Percentiles rank a stretch among this genome's conserved stretches.
phyloP scores from a whole-genome alignment of 2,329 filamentous ascomycete species.

The Amauroascus niger region DNA sequence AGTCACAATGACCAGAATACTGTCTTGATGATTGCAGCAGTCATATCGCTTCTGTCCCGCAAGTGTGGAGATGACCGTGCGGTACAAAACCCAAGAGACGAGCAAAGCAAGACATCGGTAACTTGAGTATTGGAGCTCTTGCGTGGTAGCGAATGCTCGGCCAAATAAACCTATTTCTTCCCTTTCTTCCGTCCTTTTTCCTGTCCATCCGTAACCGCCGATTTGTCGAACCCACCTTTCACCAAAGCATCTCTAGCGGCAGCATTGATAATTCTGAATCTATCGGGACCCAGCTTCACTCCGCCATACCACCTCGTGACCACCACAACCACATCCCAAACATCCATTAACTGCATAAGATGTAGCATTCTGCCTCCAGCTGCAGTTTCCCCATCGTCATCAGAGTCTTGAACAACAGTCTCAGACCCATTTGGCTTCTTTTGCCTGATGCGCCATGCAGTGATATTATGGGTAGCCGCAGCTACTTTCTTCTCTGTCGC shows the following conservation, averaged over 20 bases:
- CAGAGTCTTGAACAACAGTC: constrained; percentile 70
- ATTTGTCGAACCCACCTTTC: constrained; percentile 58
- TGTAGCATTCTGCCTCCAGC: constrained; percentile 78
- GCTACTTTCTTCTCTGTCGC: constrained; percentile 74
- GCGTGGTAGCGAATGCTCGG: not conserved
- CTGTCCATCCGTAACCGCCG: constrained; percentile 42
- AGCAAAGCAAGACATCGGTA: too few species aligned
- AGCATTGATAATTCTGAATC: constrained; percentile 83
- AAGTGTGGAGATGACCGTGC: too few species aligned
- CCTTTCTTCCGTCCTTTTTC: constrained; percentile 43
- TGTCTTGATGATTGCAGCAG: too few species aligned
- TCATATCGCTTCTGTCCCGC: too few species aligned
- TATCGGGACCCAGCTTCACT: constrained; percentile 73
- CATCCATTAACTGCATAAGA: constrained; percentile 87
- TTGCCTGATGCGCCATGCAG: constrained; percentile 71
- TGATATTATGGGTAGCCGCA: constrained; percentile 90
- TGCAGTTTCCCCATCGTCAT: constrained; percentile 92
- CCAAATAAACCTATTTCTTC: constrained; percentile 16
- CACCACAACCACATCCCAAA: constrained; percentile 87
- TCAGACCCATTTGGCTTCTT: constrained; percentile 27
- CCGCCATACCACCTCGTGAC: constrained; percentile 95
- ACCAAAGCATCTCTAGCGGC: constrained; percentile 77
- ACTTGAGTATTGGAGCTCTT: not conserved
- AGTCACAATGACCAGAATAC: too few species aligned
- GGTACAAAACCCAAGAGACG: too few species aligned